A percentile compares a stretch with the other conserved stretches of the same genome.
phyloP scores from a whole-genome alignment of 176 grass and related monocot species.

The Hordeum marinum region DNA sequence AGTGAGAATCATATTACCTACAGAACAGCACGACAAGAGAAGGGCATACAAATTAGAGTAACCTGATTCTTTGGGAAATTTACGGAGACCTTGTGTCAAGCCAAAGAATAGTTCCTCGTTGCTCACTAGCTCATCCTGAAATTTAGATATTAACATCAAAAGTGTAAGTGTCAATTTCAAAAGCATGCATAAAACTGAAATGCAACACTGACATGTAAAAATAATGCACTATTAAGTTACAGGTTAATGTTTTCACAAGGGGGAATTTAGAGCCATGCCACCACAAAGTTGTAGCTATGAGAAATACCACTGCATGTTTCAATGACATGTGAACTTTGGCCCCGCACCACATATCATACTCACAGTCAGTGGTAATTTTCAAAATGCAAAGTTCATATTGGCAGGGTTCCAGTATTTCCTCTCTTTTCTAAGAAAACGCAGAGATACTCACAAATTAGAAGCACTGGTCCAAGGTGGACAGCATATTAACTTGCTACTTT shows the following conservation, averaged over 20 bases:
- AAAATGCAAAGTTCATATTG: not conserved
- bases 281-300: not conserved
- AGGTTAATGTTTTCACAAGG: not conserved
- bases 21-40: conserved; percentile 11
- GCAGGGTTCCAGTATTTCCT: not conserved
- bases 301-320: not conserved
- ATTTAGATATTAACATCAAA: conserved; percentile 18
- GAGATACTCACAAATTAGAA: not conserved
- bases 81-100: conserved; percentile 85
- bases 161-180: not conserved
- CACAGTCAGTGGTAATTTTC: not conserved
- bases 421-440: not conserved
- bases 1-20: conserved; percentile 4
- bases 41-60: not conserved
- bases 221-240: not conserved
- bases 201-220: not conserved
- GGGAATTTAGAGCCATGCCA: not conserved
- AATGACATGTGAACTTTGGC: not conserved
- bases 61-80: conserved; percentile 99
- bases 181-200: not conserved
- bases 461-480: not conserved
- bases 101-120: conserved; percentile 96
- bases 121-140: conserved; percentile 87
- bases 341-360: not conserved
- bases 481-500: not conserved